phyloP scores from a whole-genome alignment of 148 eudicot genomes.

The Rheum nobile region DNA sequence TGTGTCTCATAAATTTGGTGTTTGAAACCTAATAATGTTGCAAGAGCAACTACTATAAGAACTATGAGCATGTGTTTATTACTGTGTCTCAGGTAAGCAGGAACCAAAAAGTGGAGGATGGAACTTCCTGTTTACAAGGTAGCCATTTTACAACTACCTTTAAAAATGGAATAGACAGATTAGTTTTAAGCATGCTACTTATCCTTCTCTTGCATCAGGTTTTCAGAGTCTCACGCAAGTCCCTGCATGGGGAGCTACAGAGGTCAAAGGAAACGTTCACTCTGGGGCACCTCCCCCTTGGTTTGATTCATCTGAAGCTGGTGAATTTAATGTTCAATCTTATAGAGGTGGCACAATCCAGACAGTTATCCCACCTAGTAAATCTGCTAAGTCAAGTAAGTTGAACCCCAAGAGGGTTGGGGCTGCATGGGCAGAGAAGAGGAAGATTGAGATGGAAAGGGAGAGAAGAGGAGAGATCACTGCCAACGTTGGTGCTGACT shows the following conservation, averaged over 20 bases:
- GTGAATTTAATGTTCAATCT: constrained; percentile 10
- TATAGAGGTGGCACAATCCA: constrained; percentile 10
- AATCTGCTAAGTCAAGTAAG: constrained; percentile 38
- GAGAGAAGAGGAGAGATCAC: constrained; percentile 65
- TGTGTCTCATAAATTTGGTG: background rate
- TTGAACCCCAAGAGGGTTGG: constrained; percentile 93
- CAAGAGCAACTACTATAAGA: background rate
- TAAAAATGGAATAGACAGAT: background rate
- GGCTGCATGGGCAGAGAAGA: constrained; percentile 98
- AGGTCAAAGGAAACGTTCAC: constrained; percentile 57
- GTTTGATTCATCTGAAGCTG: constrained; percentile 47
- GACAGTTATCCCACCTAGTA: constrained; percentile 14
- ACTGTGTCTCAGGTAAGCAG: constrained; percentile 24
- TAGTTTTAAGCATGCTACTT: background rate
- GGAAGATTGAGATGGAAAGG: constrained; percentile 84
- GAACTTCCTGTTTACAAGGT: constrained; percentile 41
- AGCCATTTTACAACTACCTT: constrained; percentile 3
- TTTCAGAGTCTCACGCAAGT: constrained; percentile 43
- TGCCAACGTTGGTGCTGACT: constrained; percentile 32
- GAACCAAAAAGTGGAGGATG: constrained; percentile 23
- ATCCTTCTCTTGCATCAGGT: constrained; percentile 25
- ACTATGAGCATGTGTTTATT: background rate
- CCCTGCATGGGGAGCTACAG: constrained; percentile 20
- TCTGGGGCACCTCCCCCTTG: constrained; percentile 94
- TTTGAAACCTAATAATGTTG: background rate